Evolutionary conservation across 352 stramenopile genomes (phyloP).

Genomic region (Blastocystis sp.): DNA sequence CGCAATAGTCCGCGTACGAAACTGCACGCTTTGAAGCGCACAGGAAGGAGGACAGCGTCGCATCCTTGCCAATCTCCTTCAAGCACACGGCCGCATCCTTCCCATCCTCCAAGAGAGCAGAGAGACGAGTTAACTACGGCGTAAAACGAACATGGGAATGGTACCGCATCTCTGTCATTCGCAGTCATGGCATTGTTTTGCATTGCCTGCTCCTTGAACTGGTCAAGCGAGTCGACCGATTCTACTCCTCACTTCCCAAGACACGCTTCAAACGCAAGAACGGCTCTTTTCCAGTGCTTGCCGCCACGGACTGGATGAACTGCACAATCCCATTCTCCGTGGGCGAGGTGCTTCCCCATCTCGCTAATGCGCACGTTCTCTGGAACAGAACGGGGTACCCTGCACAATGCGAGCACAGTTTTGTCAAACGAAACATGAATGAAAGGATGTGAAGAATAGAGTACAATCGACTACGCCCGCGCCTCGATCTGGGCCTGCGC

Average conservation of each 20-base stretch:
- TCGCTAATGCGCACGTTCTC: background rate
- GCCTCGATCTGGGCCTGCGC: background rate
- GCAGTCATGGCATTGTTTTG: background rate
- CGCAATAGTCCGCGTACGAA: conserved; percentile 32
- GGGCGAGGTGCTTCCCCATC: background rate
- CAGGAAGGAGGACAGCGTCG: background rate
- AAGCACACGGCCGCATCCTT: background rate
- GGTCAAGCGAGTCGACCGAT: background rate
- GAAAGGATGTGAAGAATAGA: conserved; percentile 22
- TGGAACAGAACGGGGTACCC: background rate
- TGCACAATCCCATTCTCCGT: background rate
- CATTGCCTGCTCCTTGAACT: background rate
- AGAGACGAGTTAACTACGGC: background rate
- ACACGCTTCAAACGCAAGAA: too few relatives aligned
- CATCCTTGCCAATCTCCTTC: background rate
- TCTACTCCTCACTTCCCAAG: too few relatives aligned
- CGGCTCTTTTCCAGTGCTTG: too few relatives aligned
- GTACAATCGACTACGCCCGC: background rate
- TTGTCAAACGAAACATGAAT: conserved; percentile 44
- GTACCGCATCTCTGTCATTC: too few relatives aligned
- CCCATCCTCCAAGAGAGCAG: background rate
- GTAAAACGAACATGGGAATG: background rate
- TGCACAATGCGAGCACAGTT: background rate
- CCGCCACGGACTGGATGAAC: background rate
- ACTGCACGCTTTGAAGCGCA: conserved; percentile 25